Conservation (phyloP, 495 filamentous ascomycete genomes). For the Penicillium coffeae region DNA sequence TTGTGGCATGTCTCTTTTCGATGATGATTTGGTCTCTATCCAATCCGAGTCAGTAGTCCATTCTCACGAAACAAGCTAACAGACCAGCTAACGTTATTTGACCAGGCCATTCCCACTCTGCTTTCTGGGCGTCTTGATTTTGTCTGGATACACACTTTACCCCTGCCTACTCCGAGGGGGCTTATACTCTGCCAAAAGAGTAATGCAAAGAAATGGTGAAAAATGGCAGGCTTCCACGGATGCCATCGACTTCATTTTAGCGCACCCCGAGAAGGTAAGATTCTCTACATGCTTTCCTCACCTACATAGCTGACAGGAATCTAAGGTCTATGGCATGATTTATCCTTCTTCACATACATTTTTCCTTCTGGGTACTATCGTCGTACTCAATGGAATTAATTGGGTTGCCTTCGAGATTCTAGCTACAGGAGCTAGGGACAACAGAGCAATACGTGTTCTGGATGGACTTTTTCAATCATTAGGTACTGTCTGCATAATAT, state of each 20-base stretch:
- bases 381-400: slow-evolving; percentile 71
- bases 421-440: slow-evolving; percentile 61
- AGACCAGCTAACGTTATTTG: slow-evolving; percentile 2
- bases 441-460: slow-evolving; percentile 55
- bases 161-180: slow-evolving; percentile 71
- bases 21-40: slow-evolving; percentile 64
- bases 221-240: slow-evolving; percentile 46
- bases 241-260: slow-evolving; percentile 68
- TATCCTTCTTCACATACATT: slow-evolving; percentile 72
- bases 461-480: slow-evolving; percentile 81
- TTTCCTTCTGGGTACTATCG: slow-evolving; percentile 67
- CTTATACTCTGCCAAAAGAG: slow-evolving; percentile 55
- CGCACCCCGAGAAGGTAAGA: slow-evolving; percentile 63
- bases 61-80: not conserved
- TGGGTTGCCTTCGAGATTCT: slow-evolving; percentile 77
- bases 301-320: not conserved
- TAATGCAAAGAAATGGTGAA: slow-evolving; percentile 37
- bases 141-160: slow-evolving; percentile 78
- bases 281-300: not conserved
- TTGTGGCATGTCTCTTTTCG: slow-evolving; percentile 79
- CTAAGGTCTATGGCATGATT: slow-evolving; percentile 63
- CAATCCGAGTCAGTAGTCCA: slow-evolving; percentile 27
- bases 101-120: slow-evolving; percentile 60
- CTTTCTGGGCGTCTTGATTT: slow-evolving; percentile 67
- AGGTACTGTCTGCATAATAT: slow-evolving; percentile 13